Base-by-base conservation (phyloP, 148 eudicot genomes). In the Nepenthes mirabilis region DNA sequence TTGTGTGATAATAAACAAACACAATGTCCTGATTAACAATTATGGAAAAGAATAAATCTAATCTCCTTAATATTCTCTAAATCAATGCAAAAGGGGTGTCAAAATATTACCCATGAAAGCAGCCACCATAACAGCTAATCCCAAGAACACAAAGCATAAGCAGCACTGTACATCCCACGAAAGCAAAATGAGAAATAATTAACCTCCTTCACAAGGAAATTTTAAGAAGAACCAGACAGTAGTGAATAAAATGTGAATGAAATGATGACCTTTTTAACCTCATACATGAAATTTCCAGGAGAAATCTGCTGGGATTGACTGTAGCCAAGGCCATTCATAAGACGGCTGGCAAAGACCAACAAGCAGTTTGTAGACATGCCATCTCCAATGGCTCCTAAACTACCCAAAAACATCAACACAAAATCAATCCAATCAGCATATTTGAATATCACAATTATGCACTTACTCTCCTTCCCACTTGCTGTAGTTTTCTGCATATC, bases 321-420 rank as follows among this genome's bases (percentile, higher is more conserved):
- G 65, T 75, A 78, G 32, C 98, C 98, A 65, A 91, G 72, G 57
- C 78, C 77, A 65, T 91, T 83, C 68, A 91, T 85, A 33, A 91
- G 77, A 37, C 70, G 80, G 60, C 96, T 88, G 61, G 86, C 96
- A 61, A 70, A 91, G 1, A 91, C 57, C 4, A 91, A 71, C 6
- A 88, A 58, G 56, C 78, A 76, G 60, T 91, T 91, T 54, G 96
- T 88, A 3, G 98, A 88, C 88, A 88, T 82, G 47, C 98, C 98
- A 88, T 91, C 98, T 47, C 96, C 94, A 63, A 91, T 68, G 51
- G 98, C 98, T 67, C 98, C 96, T 63, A 91, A 23, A 9, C 90
- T 76, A 1, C 98, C 98, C 56, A 76, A 73, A 9, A 74, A 2
- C 94, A 91, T 85, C 0, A 91, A 83, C 50, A 78, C 36, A 65